These are phyloP conservation scores for Gnomoniopsis smithogilvyi DNA, from an alignment of 2,329 filamentous ascomycete genomes.

Conservation along the genomic window DNA sequence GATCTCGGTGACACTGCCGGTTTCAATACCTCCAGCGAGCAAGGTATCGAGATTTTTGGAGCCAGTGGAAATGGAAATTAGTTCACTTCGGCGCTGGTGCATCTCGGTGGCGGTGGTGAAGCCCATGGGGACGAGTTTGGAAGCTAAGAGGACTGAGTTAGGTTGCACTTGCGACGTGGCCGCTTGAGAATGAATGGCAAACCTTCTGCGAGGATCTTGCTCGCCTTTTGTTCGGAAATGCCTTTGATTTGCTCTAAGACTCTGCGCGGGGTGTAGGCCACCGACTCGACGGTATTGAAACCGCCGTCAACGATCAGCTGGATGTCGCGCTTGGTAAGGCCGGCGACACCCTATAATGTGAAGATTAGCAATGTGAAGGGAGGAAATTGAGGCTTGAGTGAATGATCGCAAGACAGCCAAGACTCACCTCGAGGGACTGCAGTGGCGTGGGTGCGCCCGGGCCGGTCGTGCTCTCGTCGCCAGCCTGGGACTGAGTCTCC, in stretches of 20 bases:
- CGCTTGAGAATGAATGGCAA: constrained; percentile 3
- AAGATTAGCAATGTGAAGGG: background rate
- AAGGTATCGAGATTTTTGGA: constrained; percentile 97
- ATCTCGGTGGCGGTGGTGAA: constrained; percentile 99
- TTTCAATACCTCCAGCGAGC: constrained; percentile 91
- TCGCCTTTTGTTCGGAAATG: constrained; percentile 94
- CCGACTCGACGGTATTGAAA: constrained; percentile 91
- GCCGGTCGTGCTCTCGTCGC: constrained; percentile 72
- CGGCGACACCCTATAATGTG: constrained; percentile 71
- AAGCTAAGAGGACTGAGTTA: constrained; percentile 53
- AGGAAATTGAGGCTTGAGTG: background rate
- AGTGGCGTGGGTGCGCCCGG: constrained; percentile 94
- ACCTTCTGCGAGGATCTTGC: constrained; percentile 89
- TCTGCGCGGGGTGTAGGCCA: constrained; percentile 86
- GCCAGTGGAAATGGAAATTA: constrained; percentile 97
- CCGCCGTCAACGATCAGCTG: constrained; percentile 89
- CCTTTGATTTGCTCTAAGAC: constrained; percentile 93
- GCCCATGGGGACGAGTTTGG: constrained; percentile 96
- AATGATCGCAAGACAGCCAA: background rate
- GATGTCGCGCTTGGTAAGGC: constrained; percentile 92
- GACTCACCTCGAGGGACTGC: constrained; percentile 73
- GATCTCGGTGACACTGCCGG: constrained; percentile 94
- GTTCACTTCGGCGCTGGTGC: constrained; percentile 92
- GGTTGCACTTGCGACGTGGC: constrained; percentile 5
- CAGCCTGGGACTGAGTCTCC: constrained; percentile 49